Conservation (phyloP, 805 yeast species). For the Myxozyma geophila region DNA sequence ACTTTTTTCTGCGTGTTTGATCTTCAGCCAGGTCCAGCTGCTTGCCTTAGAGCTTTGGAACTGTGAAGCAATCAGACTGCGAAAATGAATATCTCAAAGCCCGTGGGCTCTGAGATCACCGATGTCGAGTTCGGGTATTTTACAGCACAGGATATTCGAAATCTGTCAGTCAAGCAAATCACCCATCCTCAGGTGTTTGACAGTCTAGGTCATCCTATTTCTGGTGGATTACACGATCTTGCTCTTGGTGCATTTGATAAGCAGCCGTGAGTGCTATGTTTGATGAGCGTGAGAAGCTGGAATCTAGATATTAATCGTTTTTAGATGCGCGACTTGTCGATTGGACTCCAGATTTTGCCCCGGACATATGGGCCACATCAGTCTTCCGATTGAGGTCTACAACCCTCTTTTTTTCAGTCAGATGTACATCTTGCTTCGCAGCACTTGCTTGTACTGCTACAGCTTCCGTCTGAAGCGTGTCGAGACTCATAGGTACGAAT, state of each 20-base stretch:
- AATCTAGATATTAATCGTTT: constrained; percentile 5
- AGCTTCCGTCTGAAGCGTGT: constrained; percentile 69
- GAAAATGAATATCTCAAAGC: constrained; percentile 91
- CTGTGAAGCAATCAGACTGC: background rate
- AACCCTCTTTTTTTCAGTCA: constrained; percentile 94
- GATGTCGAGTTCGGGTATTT: constrained; percentile 92
- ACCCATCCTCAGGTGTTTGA: constrained; percentile 96
- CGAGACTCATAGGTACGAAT: constrained; percentile 75
- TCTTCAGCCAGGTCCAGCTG: background rate
- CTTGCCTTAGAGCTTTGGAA: background rate
- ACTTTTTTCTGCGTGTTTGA: background rate
- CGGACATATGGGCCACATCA: constrained; percentile 98
- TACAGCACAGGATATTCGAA: constrained; percentile 78
- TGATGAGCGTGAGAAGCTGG: background rate
- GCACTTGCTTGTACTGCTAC: constrained; percentile 89
- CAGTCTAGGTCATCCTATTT: constrained; percentile 91
- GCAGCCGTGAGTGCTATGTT: constrained; percentile 20
- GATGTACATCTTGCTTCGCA: constrained; percentile 79
- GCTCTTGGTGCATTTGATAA: constrained; percentile 84
- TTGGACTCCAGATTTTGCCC: constrained; percentile 93
- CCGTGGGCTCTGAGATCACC: constrained; percentile 91
- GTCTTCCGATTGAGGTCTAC: constrained; percentile 92
- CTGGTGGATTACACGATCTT: constrained; percentile 91
- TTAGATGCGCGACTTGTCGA: constrained; percentile 88
- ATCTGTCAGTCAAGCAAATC: constrained; percentile 90